phyloP scores from a whole-genome alignment of 805 yeast species.

The Monosporozyma aerobia region DNA sequence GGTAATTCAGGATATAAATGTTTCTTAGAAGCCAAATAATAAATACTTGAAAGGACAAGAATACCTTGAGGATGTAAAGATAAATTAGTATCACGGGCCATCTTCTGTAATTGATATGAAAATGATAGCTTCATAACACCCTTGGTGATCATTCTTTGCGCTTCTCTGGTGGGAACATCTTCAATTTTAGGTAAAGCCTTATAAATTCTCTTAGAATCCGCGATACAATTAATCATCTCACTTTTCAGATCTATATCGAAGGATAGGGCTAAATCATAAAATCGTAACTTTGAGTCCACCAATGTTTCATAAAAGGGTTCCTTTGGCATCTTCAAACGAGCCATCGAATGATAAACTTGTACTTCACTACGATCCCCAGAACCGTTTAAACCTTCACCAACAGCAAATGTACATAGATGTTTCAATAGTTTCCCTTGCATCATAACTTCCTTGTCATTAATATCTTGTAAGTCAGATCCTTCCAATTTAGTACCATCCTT shows the following conservation, averaged over 20 bases:
- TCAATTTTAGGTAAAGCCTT: constrained; percentile 21
- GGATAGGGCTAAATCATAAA: constrained; percentile 46
- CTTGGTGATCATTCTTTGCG: constrained; percentile 29
- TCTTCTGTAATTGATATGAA: constrained; percentile 26
- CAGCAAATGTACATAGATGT: constrained; percentile 47
- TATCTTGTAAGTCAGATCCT: constrained; percentile 34
- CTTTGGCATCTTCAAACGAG: constrained; percentile 16
- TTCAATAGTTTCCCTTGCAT: constrained; percentile 59
- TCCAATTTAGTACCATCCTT: constrained; percentile 15
- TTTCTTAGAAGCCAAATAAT: constrained; percentile 15
- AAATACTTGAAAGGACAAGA: constrained; percentile 21
- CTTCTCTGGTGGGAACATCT: constrained; percentile 25
- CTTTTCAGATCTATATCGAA: constrained; percentile 54
- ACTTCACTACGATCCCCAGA: constrained; percentile 17
- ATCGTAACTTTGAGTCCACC: constrained; percentile 32
- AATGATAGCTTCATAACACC: constrained; percentile 32
- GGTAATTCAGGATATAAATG: constrained; percentile 14
- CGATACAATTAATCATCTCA: constrained; percentile 31
- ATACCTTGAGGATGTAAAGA: constrained; percentile 29
- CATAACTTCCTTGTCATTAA: constrained; percentile 46
- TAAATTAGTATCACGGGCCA: constrained; percentile 24
- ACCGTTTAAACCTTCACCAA: constrained; percentile 33
- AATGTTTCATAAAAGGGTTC: constrained; percentile 17
- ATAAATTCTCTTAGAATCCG: constrained; percentile 37
- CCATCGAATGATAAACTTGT: constrained; percentile 17